These are phyloP conservation scores for Cladophialophora yegresii DNA, from an alignment of 2,329 filamentous ascomycete genomes.

Conservation along the genomic window DNA sequence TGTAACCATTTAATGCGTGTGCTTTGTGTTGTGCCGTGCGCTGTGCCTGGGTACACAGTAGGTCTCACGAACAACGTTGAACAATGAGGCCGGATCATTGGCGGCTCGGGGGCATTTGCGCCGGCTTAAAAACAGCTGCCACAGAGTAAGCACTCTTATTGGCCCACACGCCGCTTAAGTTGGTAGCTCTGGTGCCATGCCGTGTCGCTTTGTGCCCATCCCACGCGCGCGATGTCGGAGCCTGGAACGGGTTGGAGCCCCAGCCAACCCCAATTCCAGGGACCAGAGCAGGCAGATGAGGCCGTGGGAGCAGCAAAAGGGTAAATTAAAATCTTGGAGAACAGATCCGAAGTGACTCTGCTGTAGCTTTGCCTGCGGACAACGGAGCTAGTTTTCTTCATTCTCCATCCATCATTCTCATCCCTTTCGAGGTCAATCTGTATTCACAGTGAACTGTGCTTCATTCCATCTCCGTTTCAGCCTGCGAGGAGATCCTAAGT, in stretches of 20 bases:
- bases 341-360: background rate
- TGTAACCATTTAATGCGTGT: background rate
- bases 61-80: background rate
- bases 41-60: too few species aligned
- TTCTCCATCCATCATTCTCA: background rate
- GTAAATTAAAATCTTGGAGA: constrained; percentile 1
- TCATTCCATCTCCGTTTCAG: background rate
- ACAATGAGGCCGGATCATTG: background rate
- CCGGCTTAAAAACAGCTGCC: background rate
- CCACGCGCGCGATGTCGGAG: background rate
- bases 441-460: background rate
- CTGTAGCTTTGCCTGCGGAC: background rate
- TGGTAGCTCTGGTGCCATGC: background rate
- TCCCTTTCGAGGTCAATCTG: background rate
- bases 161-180: background rate
- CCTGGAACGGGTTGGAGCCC: background rate
- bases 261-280: constrained; percentile 5
- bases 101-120: background rate
- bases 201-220: background rate
- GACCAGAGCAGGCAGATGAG: background rate
- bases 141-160: background rate
- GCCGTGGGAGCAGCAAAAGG: too few species aligned
- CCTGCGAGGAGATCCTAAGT: background rate
- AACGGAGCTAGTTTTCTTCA: background rate
- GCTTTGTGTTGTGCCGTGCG: too few species aligned